Evolutionary conservation across 73 alveolate species (phyloP).

Genomic region (Paramecium caudatum): DNA sequence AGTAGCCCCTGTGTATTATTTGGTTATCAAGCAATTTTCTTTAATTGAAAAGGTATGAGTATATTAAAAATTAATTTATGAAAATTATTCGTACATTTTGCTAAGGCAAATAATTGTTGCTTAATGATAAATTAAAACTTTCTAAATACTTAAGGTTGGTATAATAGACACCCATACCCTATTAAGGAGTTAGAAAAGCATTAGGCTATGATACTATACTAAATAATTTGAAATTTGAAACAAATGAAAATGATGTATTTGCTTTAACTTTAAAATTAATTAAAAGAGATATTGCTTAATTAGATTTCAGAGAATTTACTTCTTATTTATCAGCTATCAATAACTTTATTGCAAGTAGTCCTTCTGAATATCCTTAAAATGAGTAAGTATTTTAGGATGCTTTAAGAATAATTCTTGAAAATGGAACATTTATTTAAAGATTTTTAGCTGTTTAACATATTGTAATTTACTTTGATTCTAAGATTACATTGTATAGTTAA

Average conservation of each 20-base stretch:
- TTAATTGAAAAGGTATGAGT: background rate
- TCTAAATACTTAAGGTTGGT: conserved; percentile 12
- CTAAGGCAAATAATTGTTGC: conserved; percentile 27
- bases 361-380: conserved; percentile 11
- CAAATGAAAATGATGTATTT: background rate
- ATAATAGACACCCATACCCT: background rate
- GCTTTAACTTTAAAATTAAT: conserved; percentile 5
- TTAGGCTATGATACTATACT: conserved; percentile 27
- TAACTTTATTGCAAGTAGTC: background rate
- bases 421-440: conserved; percentile 14
- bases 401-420: background rate
- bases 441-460: background rate
- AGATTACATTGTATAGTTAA: background rate
- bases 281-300: conserved; percentile 7
- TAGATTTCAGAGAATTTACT: conserved; percentile 17
- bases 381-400: conserved; percentile 14
- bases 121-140: conserved; percentile 20
- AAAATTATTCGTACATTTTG: conserved; percentile 49
- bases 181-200: conserved; percentile 27
- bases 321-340: conserved; percentile 6
- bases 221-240: background rate
- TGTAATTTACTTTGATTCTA: conserved; percentile 8
- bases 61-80: conserved; percentile 7
- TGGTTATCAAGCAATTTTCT: background rate
- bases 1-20: background rate